Evolutionary conservation across 305 asterid species (phyloP).

Genomic region (Fraxinus greggii): DNA sequence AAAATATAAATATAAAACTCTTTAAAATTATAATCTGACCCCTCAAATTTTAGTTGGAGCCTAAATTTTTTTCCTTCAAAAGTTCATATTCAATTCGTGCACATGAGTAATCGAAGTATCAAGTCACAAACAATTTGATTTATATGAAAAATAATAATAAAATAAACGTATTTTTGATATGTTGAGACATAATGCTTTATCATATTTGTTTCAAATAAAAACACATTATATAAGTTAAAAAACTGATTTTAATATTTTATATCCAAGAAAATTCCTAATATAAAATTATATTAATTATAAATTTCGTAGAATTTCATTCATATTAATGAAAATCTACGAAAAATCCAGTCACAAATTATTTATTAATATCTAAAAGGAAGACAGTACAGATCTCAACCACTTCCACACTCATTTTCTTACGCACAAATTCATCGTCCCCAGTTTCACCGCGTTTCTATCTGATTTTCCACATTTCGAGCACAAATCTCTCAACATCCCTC

Average conservation of each 20-base stretch:
- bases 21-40: background rate
- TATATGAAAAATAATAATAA: background rate
- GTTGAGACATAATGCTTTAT: background rate
- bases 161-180: background rate
- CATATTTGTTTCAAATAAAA: background rate
- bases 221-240: background rate
- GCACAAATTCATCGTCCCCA: background rate
- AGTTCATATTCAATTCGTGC: background rate
- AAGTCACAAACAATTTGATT: background rate
- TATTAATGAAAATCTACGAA: background rate
- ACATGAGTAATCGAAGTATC: background rate
- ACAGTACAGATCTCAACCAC: background rate
- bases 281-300: background rate
- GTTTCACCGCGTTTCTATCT: background rate
- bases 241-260: background rate
- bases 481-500: background rate
- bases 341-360: background rate
- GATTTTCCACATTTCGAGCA: conserved; percentile 2
- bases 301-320: background rate
- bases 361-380: background rate
- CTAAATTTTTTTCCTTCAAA: background rate
- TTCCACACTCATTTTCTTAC: background rate
- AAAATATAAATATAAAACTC: background rate
- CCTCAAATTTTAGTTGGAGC: background rate
- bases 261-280: background rate